Percentiles rank a stretch among this genome's conserved stretches.
Conservation (phyloP, 2,329 filamentous ascomycete species). For the Metarhizium anisopliae region DNA sequence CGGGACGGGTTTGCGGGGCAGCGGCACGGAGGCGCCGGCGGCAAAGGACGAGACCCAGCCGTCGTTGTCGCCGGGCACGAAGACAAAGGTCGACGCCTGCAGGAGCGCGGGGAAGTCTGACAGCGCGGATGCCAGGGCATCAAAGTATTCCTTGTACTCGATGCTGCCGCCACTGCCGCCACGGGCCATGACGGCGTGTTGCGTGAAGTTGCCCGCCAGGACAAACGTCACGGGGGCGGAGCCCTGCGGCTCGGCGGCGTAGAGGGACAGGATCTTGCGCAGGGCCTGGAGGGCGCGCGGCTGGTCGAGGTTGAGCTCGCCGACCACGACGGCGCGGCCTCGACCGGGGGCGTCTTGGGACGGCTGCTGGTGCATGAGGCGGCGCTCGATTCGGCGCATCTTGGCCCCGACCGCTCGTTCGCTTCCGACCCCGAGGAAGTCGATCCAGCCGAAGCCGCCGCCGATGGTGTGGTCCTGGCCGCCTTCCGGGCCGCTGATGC, state of each 20-base stretch:
- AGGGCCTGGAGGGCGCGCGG: slow-evolving; percentile 75
- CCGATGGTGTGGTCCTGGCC: slow-evolving; percentile 53
- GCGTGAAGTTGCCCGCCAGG: slow-evolving; percentile 75
- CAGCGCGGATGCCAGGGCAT: slow-evolving; percentile 72
- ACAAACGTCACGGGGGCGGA: slow-evolving; percentile 71
- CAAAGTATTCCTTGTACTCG: slow-evolving; percentile 95
- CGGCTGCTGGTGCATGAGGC: slow-evolving; percentile 44
- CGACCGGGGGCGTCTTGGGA: slow-evolving; percentile 28
- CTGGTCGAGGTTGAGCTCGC: slow-evolving; percentile 79
- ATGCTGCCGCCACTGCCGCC: slow-evolving; percentile 74
- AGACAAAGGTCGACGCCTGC: slow-evolving; percentile 73
- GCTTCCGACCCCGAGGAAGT: slow-evolving; percentile 86
- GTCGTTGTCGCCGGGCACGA: slow-evolving; percentile 94
- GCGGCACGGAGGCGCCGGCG: slow-evolving; percentile 59
- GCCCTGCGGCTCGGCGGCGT: slow-evolving; percentile 55
- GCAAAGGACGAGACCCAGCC: slow-evolving; percentile 89
- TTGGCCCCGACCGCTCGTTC: slow-evolving; percentile 73
- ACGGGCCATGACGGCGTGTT: slow-evolving; percentile 54
- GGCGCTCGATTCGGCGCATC: slow-evolving; percentile 73
- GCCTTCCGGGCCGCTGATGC: slow-evolving; percentile 53
- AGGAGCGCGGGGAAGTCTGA: slow-evolving; percentile 77
- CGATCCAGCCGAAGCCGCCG: slow-evolving; percentile 91
- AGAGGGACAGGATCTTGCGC: slow-evolving; percentile 66
- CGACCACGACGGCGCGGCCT: slow-evolving; percentile 62
- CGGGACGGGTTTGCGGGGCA: slow-evolving; percentile 67